Conservation (phyloP, 2,329 filamentous ascomycete species). For the Huntiella decipiens region DNA sequence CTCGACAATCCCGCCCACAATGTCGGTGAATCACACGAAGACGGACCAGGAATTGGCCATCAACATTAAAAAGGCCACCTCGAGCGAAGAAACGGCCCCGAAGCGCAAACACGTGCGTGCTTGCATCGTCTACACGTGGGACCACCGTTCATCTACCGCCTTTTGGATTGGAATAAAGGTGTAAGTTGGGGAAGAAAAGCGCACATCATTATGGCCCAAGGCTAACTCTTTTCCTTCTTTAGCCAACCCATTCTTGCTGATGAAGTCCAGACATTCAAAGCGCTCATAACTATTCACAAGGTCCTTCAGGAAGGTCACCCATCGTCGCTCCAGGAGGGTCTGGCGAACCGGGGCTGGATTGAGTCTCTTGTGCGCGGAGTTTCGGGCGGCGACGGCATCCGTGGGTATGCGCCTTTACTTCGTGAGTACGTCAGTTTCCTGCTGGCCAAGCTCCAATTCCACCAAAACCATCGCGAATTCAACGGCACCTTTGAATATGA, state of each 20-base stretch:
- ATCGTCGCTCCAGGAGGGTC: slow-evolving; percentile 67
- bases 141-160: slow-evolving; percentile 83
- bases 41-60: slow-evolving; percentile 50
- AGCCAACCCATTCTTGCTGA: slow-evolving; percentile 96
- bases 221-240: slow-evolving; percentile 6
- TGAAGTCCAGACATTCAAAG: slow-evolving; percentile 97
- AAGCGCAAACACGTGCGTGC: slow-evolving; percentile 89
- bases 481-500: slow-evolving; percentile 98
- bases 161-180: slow-evolving; percentile 99
- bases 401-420: slow-evolving; percentile 82
- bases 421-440: slow-evolving; percentile 94
- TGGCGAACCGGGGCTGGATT: slow-evolving; percentile 76
- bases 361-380: slow-evolving; percentile 78
- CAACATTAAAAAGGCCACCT: slow-evolving; percentile 54
- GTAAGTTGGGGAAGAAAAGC: slow-evolving; percentile 31
- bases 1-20: neutral
- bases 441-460: slow-evolving; percentile 86
- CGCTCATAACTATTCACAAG: slow-evolving; percentile 91
- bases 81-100: slow-evolving; percentile 45
- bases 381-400: slow-evolving; percentile 55
- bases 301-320: slow-evolving; percentile 95
- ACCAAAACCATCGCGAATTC: slow-evolving; percentile 91
- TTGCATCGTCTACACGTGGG: slow-evolving; percentile 98
- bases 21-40: slow-evolving; percentile 21
- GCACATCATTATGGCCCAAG: neutral